Base-by-base conservation (phyloP, 495 filamentous ascomycete genomes). In the Aspergillus olivimuriae region DNA sequence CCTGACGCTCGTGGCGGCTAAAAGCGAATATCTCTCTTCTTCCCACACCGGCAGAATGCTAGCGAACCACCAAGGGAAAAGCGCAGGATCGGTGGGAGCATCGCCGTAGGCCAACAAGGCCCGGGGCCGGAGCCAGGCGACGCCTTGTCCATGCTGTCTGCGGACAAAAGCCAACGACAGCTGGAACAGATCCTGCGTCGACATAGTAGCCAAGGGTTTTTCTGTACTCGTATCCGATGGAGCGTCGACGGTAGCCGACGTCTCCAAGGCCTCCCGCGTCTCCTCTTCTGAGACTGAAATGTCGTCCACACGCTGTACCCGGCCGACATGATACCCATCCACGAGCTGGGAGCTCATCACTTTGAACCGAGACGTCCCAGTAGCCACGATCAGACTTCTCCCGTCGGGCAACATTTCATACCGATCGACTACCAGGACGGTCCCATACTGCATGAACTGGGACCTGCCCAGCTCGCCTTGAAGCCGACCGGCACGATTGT, bases 61-160 rank as follows among this genome's bases (percentile, higher is more conserved):
- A 12, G 87, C 89, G 48, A 96, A 84, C 90, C 90, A 96, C 72
- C 87, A 96, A 0, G 89, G 86, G 52, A 95, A 92, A 10, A 77
- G 55, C 1, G 80, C 80, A 2, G 87, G 79, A 58, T 95, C 87
- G 5, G 74, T 68, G 0, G 88, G 89, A 12, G 78, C 81, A 28
- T 80, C 74, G 6, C 89, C 89, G 54, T 90, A 92, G n/a, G 82
- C 82, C 10, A 76, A 56, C 34, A 88, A 62, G 2, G 88, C 79
- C 4, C 80, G 76, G 17, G 76, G 68, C 28, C 82, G 77, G 3
- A 94, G 70, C 88, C 89, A 94, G 0, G 76, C 70, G 5, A 83
- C 83, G 31, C 78, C 82, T 30, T 74, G 65, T 16, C 64, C 70
- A 41, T 78, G 77, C 75, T 87, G 85, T 21, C 72, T 73, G 14